phyloP scores from a whole-genome alignment of 257 asterid species.

The Jacaranda copaia region DNA sequence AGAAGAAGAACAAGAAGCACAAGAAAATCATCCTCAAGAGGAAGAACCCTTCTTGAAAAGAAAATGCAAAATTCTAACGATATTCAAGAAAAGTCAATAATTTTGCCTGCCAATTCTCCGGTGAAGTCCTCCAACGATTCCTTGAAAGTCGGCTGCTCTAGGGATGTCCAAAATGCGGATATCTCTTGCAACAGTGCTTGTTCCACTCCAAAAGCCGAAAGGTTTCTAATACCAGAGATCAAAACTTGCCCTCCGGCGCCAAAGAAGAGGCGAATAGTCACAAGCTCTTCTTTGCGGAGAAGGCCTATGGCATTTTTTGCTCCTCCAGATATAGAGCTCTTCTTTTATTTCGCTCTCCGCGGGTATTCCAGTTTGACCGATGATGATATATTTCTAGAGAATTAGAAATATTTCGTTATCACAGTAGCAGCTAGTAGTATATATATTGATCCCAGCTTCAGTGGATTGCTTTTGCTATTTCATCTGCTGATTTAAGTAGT shows the following conservation, averaged over 20 bases:
- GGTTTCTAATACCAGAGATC: slow-evolving; percentile 67
- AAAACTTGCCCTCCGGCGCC: slow-evolving; percentile 89
- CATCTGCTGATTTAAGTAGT: slow-evolving; percentile 1
- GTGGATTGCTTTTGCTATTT: slow-evolving; percentile 15
- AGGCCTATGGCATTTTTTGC: slow-evolving; percentile 57
- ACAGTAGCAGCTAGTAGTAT: not conserved
- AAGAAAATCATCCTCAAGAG: slow-evolving; percentile 40
- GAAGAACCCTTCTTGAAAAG: slow-evolving; percentile 37
- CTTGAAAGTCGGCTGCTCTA: not conserved
- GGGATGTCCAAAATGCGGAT: slow-evolving; percentile 19
- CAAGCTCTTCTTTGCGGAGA: slow-evolving; percentile 40
- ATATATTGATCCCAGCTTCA: not conserved
- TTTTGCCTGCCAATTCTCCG: slow-evolving; percentile 39
- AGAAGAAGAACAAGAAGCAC: slow-evolving; percentile 42
- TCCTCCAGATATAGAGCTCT: slow-evolving; percentile 78
- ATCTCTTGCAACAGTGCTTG: slow-evolving; percentile 29
- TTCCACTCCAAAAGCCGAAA: slow-evolving; percentile 69
- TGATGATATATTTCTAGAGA: slow-evolving; percentile 18
- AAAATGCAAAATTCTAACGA: slow-evolving; percentile 5
- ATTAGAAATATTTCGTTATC: not conserved
- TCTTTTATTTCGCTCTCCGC: slow-evolving; percentile 66
- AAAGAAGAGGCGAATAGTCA: slow-evolving; percentile 55
- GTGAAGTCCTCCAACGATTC: slow-evolving; percentile 17
- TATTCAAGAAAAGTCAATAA: slow-evolving; percentile 24
- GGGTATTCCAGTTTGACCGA: slow-evolving; percentile 58